Evolutionary conservation across 129 eudicot species (phyloP), one percentile per base, ranked within the genome.

Genomic region (Flaveria linearis): DNA sequence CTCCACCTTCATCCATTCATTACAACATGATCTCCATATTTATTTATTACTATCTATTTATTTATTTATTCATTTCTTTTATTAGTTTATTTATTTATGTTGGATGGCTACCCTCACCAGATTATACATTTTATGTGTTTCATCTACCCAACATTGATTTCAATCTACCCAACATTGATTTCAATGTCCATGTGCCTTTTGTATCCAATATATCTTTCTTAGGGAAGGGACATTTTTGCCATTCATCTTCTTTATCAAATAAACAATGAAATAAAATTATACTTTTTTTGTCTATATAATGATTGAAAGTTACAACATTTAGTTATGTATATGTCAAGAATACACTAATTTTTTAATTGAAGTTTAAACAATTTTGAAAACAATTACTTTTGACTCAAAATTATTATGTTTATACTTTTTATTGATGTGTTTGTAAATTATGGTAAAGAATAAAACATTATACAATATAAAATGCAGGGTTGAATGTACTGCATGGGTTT

Each of bases 91-190:
- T 73, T 16, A 66, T 76, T 71, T 22, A 66, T 60, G 67, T 81
- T 65, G 41, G 85, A 75, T 81, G 73, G 84, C 65, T 80, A 80
- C 84, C 79, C 71, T 49, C 80, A 80, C 84, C 84, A 73, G 83
- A 80, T 36, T 80, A 73, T 73, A 80, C 83, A 80, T 74, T 80
- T 74, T 74, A 74, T 55, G 75, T 80, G 70, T 17, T 80, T 74
- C 70, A 74, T 80, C 80, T 28, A 80, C 84, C 84, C 79, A 74
- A 80, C 84, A 80, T 43, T 74, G 63, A 57, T 68, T 74, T 80
- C 84, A 74, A 80, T 80, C 80, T 28, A 80, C 84, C 84, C 79
- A 74, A 80, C 84, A 80, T 43, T 74, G 63, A 57, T 68, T 74
- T 80, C 84, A 74, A 80, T 80, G 75, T 68, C 80, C 84, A 80